Conservation (phyloP, 306 rosid species). For the Geum urbanum region DNA sequence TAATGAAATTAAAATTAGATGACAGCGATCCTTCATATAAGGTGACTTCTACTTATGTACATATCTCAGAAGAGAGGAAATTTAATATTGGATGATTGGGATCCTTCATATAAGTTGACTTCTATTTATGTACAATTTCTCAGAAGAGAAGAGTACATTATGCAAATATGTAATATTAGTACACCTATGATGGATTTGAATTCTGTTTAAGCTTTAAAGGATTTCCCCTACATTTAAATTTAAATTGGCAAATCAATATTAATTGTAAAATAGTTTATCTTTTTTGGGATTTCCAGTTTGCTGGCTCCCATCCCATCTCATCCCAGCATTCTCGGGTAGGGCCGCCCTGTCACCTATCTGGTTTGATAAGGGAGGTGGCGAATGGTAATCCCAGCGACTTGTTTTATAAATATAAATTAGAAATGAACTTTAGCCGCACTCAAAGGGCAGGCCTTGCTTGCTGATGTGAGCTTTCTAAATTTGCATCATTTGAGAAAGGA, state of each 20-base stretch:
- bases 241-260: neutral
- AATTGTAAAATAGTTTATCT: neutral
- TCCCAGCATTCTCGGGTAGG: too few relatives aligned
- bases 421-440: conserved; percentile 22
- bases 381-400: neutral
- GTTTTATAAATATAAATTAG: neutral
- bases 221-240: neutral
- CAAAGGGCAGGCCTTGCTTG: conserved; percentile 13
- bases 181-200: neutral
- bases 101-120: conserved; percentile 9
- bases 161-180: neutral
- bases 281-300: neutral
- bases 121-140: neutral
- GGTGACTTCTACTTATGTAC: conserved; percentile 4
- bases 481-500: neutral
- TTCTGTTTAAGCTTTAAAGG: neutral
- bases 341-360: too few relatives aligned
- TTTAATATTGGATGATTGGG: neutral
- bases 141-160: too few relatives aligned
- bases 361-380: neutral
- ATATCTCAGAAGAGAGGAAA: too few relatives aligned
- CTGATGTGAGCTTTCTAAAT: neutral
- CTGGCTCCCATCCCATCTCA: conserved; percentile 2
- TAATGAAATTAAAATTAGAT: neutral
- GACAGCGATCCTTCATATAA: neutral